Percentiles rank a stretch among this genome's conserved stretches.
Conservation (phyloP, 2,329 filamentous ascomycete species). For the Colletotrichum nymphaeae region DNA sequence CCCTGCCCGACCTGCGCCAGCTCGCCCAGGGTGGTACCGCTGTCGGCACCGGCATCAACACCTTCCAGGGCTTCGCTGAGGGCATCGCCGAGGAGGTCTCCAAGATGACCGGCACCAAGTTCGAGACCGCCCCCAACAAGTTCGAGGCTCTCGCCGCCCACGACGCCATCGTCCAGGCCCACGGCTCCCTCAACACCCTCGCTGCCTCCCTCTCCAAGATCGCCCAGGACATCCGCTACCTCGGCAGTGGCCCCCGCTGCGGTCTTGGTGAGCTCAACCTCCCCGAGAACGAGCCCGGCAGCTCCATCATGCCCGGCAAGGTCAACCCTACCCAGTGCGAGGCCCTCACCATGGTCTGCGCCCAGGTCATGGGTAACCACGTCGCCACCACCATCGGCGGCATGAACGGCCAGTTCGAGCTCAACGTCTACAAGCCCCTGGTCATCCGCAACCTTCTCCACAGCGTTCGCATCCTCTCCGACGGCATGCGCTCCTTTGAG, state of each 20-base stretch:
- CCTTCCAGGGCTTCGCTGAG: slow-evolving; percentile 95
- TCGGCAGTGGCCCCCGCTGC: slow-evolving; percentile 94
- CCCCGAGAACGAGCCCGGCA: slow-evolving; percentile 97
- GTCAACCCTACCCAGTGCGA: slow-evolving; percentile 99
- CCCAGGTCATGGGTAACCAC: slow-evolving; percentile 98
- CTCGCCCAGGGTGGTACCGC: slow-evolving; percentile 97
- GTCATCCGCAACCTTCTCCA: slow-evolving; percentile 96
- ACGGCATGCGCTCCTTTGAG: slow-evolving; percentile 96
- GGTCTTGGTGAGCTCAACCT: slow-evolving; percentile 93
- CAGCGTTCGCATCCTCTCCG: slow-evolving; percentile 86
- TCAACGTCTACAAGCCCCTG: slow-evolving; percentile 99
- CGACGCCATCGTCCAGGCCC: slow-evolving; percentile 94
- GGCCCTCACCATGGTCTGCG: slow-evolving; percentile 96
- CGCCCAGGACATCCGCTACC: slow-evolving; percentile 96
- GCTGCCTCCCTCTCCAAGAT: slow-evolving; percentile 96
- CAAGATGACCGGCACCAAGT: slow-evolving; percentile 92
- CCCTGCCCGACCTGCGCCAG: slow-evolving; percentile 85
- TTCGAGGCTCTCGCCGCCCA: slow-evolving; percentile 97
- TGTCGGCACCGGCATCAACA: slow-evolving; percentile 97
- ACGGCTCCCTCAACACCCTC: slow-evolving; percentile 92
- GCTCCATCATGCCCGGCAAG: slow-evolving; percentile 99
- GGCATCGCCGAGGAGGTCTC: slow-evolving; percentile 90
- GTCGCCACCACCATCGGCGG: slow-evolving; percentile 92
- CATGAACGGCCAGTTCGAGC: slow-evolving; percentile 97
- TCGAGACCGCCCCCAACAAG: slow-evolving; percentile 98